These are phyloP conservation scores for Malassezia brasiliensis DNA, from an alignment of 1,284 basidiomycete genomes.

Conservation along the genomic window DNA sequence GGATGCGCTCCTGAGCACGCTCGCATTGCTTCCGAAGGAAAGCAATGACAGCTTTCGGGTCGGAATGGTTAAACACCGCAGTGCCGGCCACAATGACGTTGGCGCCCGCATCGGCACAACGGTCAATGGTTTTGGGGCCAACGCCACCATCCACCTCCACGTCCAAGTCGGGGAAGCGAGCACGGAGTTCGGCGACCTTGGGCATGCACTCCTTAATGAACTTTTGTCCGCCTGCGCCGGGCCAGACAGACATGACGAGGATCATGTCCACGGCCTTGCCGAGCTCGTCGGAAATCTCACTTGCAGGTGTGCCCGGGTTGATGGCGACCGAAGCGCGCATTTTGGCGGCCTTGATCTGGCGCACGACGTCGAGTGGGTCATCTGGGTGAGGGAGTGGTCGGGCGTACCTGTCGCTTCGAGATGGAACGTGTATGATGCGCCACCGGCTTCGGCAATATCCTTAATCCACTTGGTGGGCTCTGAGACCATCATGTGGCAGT, in stretches of 20 bases:
- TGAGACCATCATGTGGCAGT: slow-evolving; percentile 99
- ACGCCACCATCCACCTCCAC: slow-evolving; percentile 98
- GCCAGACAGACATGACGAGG: slow-evolving; percentile 48
- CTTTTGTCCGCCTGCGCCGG: slow-evolving; percentile 72
- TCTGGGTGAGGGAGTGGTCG: slow-evolving; percentile 50
- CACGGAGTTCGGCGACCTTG: slow-evolving; percentile 78
- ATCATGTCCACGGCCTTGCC: slow-evolving; percentile 46
- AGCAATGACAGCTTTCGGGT: slow-evolving; percentile 56
- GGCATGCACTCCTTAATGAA: slow-evolving; percentile 86
- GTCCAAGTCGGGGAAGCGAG: slow-evolving; percentile 73
- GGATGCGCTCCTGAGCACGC: slow-evolving; percentile 42
- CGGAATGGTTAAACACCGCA: slow-evolving; percentile 74
- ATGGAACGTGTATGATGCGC: slow-evolving; percentile 92
- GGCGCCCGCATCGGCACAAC: slow-evolving; percentile 71
- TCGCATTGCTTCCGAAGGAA: slow-evolving; percentile 36
- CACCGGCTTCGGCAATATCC: slow-evolving; percentile 89
- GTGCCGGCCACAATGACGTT: slow-evolving; percentile 98
- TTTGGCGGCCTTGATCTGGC: slow-evolving; percentile 40
- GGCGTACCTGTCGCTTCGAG: slow-evolving; percentile 70
- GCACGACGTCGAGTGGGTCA: slow-evolving; percentile 43
- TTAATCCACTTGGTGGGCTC: slow-evolving; percentile 86
- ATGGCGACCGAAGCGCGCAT: slow-evolving; percentile 46
- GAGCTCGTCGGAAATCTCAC: slow-evolving; percentile 42
- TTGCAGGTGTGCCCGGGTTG: slow-evolving; percentile 45
- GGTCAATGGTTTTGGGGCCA: slow-evolving; percentile 75